Evolutionary conservation across 2,329 filamentous ascomycete species (phyloP).

Genomic region (Tolypocladium guangdongense): DNA sequence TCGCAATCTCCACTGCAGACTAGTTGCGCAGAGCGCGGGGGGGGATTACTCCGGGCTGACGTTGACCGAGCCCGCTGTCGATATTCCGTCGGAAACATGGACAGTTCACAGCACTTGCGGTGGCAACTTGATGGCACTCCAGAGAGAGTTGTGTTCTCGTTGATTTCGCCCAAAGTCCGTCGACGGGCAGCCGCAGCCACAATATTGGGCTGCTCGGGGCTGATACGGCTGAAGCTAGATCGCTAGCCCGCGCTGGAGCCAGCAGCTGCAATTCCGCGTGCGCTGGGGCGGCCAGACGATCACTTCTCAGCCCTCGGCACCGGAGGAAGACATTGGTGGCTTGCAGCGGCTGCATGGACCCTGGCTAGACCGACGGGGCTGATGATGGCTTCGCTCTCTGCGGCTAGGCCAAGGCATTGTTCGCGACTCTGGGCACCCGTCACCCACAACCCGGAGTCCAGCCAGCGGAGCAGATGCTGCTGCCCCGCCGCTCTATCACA

Average conservation of each 20-base stretch:
- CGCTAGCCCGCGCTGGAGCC: background rate
- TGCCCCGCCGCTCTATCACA: background rate
- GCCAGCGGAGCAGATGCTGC: background rate
- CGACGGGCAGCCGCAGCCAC: background rate
- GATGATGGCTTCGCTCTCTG: background rate
- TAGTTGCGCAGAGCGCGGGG: background rate
- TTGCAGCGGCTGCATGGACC: background rate
- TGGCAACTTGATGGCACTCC: background rate
- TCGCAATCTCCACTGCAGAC: background rate
- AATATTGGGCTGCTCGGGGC: background rate
- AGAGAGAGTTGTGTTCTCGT: background rate
- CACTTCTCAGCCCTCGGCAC: background rate
- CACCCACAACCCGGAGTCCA: background rate
- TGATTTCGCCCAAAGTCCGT: background rate
- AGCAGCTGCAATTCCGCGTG: background rate
- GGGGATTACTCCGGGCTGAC: background rate
- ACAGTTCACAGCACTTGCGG: background rate
- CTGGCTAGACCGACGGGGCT: constrained; percentile 1
- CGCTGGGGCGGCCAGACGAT: background rate
- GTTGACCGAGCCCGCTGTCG: too few relatives aligned
- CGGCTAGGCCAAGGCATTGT: background rate
- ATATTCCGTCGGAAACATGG: background rate
- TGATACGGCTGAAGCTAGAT: background rate
- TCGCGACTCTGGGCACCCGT: background rate
- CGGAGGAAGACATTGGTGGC: background rate